phyloP scores from a whole-genome alignment of 768 basidiomycete genomes.

The Chlorophyllum brunneum region DNA sequence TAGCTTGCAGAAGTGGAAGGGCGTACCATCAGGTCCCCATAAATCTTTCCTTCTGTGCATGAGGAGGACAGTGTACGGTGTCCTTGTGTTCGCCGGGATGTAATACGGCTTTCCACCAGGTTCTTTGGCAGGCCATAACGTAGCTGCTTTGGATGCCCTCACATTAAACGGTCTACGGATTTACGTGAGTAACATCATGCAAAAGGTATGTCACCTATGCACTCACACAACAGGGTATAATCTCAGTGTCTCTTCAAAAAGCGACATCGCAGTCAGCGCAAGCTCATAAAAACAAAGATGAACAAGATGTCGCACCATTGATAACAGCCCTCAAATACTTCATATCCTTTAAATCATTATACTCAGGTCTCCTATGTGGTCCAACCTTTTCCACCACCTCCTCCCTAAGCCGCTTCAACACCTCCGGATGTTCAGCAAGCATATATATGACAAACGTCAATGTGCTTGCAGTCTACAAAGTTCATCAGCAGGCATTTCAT shows the following conservation, averaged over 20 bases:
- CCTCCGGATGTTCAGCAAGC: conserved; percentile 40
- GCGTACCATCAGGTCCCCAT: conserved; percentile 64
- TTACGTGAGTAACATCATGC: neutral
- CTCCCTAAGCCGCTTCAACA: conserved; percentile 34
- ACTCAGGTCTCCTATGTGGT: conserved; percentile 28
- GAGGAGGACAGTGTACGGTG: conserved; percentile 41
- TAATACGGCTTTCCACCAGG: conserved; percentile 18
- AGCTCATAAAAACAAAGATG: conserved; percentile 6
- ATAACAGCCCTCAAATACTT: conserved; percentile 41
- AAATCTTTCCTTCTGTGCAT: conserved; percentile 63
- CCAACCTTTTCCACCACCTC: conserved; percentile 40
- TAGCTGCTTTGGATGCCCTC: conserved; percentile 16
- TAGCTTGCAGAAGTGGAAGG: no score
- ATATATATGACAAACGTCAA: conserved; percentile 43
- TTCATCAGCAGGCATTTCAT: neutral
- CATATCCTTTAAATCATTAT: conserved; percentile 39
- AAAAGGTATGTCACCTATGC: neutral
- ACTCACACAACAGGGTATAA: conserved; percentile 19
- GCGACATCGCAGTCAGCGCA: neutral
- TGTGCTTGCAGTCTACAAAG: conserved; percentile 36
- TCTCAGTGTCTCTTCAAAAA: conserved; percentile 17
- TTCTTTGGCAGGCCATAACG: conserved; percentile 15
- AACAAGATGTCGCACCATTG: conserved; percentile 28
- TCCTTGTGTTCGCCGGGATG: conserved; percentile 23
- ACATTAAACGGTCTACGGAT: conserved; percentile 9